Conservation (phyloP, 2,329 filamentous ascomycete species). For the Knufia petricola region DNA sequence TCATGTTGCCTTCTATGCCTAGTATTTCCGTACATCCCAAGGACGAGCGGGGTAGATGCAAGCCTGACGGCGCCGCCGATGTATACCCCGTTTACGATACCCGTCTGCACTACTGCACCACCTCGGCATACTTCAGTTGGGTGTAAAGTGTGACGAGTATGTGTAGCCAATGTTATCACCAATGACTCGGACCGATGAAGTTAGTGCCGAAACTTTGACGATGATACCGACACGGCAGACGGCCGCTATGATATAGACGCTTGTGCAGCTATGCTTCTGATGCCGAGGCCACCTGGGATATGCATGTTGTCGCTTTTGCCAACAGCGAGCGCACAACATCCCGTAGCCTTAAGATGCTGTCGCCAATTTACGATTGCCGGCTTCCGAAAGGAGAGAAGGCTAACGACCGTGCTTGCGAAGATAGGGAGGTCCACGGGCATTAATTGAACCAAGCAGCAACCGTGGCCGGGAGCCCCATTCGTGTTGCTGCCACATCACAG, state of each 20-base stretch:
- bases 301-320: conserved; percentile 48
- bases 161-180: conserved; percentile 57
- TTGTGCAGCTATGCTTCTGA: conserved; percentile 59
- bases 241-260: conserved; percentile 60
- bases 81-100: conserved; percentile 39
- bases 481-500: too few species aligned
- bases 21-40: conserved; percentile 26
- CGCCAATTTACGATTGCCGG: conserved; percentile 50
- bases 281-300: conserved; percentile 53
- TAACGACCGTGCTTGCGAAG: conserved; percentile 49
- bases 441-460: conserved; percentile 53
- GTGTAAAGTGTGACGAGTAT: conserved; percentile 37
- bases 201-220: conserved; percentile 58
- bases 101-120: conserved; percentile 40
- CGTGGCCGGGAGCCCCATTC: too few species aligned
- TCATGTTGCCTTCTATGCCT: conserved; percentile 41
- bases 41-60: conserved; percentile 44
- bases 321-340: conserved; percentile 42
- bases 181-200: conserved; percentile 57
- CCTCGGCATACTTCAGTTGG: conserved; percentile 41
- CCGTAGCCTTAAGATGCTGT: conserved; percentile 55
- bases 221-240: conserved; percentile 61
- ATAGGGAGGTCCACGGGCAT: conserved; percentile 56
- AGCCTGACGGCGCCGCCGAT: conserved; percentile 45
- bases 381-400: conserved; percentile 45